Conservation (phyloP, 495 filamentous ascomycete genomes). For the Cercophora scortea region DNA sequence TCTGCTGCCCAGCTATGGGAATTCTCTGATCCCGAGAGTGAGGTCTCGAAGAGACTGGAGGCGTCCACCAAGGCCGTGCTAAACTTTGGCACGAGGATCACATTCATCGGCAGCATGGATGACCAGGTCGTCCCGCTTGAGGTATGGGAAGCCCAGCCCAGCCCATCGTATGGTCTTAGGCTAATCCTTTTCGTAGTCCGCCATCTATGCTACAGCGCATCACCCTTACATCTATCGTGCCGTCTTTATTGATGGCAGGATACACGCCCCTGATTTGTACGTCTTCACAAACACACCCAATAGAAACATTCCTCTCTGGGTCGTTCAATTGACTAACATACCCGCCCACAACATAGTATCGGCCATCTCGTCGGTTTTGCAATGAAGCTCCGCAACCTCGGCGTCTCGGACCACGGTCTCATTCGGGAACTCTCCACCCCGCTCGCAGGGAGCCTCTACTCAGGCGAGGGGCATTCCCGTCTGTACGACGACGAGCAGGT, state of each 20-base stretch:
- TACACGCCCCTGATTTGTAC: slow-evolving; percentile 88
- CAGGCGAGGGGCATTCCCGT: slow-evolving; percentile 86
- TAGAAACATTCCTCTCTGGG: too few relatives aligned
- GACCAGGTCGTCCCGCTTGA: slow-evolving; percentile 93
- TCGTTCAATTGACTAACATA: background rate
- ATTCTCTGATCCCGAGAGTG: slow-evolving; percentile 70
- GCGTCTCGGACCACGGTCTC: slow-evolving; percentile 84
- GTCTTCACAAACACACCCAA: slow-evolving; percentile 7
- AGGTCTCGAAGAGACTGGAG: slow-evolving; percentile 75
- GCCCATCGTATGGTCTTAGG: background rate
- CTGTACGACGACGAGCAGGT: slow-evolving; percentile 88
- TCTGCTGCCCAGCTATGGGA: slow-evolving; percentile 90
- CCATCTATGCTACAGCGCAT: slow-evolving; percentile 69
- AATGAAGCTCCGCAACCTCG: slow-evolving; percentile 86
- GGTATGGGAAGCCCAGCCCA: slow-evolving; percentile 31
- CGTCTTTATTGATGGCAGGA: slow-evolving; percentile 87
- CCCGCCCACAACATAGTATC: slow-evolving; percentile 39
- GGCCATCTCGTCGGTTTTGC: slow-evolving; percentile 89
- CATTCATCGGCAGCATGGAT: slow-evolving; percentile 87
- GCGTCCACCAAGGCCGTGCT: slow-evolving; percentile 64
- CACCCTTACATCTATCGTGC: slow-evolving; percentile 92
- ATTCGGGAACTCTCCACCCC: slow-evolving; percentile 84
- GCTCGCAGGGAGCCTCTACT: slow-evolving; percentile 84
- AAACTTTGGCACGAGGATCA: slow-evolving; percentile 69
- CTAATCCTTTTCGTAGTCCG: slow-evolving; percentile 48